Percentiles rank a stretch among this genome's conserved stretches.
Conservation (phyloP, 805 yeast genomes). For the Kluyveromyces starmeri region DNA sequence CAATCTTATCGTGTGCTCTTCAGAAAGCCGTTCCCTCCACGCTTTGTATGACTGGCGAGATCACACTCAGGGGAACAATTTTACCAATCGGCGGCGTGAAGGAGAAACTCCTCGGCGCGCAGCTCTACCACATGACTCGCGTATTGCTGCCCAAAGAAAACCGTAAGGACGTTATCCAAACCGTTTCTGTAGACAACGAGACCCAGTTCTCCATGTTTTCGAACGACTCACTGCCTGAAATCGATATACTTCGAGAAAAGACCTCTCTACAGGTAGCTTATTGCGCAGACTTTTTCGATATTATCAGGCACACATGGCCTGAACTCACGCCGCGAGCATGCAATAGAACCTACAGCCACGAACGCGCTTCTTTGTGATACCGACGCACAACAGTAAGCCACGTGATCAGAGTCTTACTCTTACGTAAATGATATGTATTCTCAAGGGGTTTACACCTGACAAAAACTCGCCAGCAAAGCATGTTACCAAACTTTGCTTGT, state of each 20-base stretch:
- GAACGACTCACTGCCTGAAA: slow-evolving; percentile 7
- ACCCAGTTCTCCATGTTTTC: slow-evolving; percentile 2
- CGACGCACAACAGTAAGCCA: no score
- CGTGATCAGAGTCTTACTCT: no score
- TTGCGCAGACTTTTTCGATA: slow-evolving; percentile 75
- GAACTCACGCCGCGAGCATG: no score
- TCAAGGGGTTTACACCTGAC: no score
- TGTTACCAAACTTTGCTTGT: no score
- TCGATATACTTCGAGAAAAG: slow-evolving; percentile 34
- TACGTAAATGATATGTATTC: no score
- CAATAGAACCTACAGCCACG: no score
- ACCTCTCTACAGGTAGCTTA: slow-evolving; percentile 53
- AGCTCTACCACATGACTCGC: slow-evolving; percentile 51
- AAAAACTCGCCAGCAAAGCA: no score
- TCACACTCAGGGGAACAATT: slow-evolving; percentile 68
- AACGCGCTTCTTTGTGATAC: no score
- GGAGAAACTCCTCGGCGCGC: slow-evolving; percentile 74
- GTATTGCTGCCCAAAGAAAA: slow-evolving; percentile 67
- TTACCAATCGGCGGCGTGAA: slow-evolving; percentile 77
- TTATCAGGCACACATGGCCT: slow-evolving; percentile 59
- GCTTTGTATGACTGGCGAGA: slow-evolving; percentile 83
- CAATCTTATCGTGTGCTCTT: slow-evolving; percentile 66
- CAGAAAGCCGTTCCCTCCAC: slow-evolving; percentile 39
- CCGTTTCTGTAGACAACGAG: slow-evolving; percentile 32
- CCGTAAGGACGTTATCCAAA: slow-evolving; percentile 58